Base-by-base conservation (phyloP, 192 early-diverging fungal genomes). In the Jimgerdemannia flammicorona region DNA sequence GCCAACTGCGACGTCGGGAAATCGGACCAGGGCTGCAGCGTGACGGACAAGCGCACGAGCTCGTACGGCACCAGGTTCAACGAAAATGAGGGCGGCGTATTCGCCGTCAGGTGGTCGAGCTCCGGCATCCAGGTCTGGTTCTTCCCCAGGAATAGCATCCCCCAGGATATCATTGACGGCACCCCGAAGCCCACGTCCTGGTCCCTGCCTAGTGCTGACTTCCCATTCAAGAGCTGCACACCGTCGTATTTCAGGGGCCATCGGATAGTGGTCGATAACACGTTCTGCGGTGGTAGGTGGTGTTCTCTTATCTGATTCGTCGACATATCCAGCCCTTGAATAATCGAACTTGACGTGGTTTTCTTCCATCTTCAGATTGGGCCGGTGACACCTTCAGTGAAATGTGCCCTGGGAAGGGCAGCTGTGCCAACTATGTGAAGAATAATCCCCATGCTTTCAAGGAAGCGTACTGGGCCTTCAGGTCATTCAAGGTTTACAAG, bases 1-100 rank as follows among this genome's bases (percentile, higher is more conserved):
- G 19, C 14, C 64, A 65, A 65, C 19, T 65, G 64, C 19, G 14
- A 19, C 14, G 19, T 65, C 64, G 19, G 19, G 14, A 1, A 14
- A 18, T 19, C 64, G 0, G 19, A 65, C 64, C 64, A 65, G 19
- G 64, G 64, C 19, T 65, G 64, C 64, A 19, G 64, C 19, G 64
- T 65, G 64, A 65, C 64, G 14, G 19, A 65, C 64, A 65, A 1
- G 19, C 64, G 69, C 40, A 20, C 81, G 3, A 49, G n/a, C 3
- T 54, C 83, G 10, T 85, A 77, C 66, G 84, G 84, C 19, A 10
- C 42, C 10, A 72, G 44, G 3, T 82, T 85, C 64, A 85, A 85
- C 71, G n/a, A n/a, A 18, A 71, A 43, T 69, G 66, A 73, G 7
- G 84, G 84, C 59, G 84, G 84, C 66, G 83, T 85, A 0, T 85